Conservation (phyloP, 2,329 filamentous ascomycete species). For the Plenodomus biglobosus region DNA sequence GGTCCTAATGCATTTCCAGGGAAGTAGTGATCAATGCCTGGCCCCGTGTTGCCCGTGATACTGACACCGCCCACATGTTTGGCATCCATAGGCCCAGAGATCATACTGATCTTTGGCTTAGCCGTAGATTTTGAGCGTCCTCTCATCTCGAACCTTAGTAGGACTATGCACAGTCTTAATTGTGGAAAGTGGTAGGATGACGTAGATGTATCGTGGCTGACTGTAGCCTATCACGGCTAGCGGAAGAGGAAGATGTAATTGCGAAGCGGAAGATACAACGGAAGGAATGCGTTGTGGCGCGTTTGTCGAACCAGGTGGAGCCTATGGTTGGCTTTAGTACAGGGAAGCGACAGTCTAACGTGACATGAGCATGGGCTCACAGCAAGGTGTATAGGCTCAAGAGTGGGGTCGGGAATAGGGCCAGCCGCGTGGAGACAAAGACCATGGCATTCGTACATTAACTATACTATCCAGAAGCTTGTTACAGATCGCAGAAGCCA, state of each 20-base stretch:
- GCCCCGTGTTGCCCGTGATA: constrained; percentile 23
- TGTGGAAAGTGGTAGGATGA: constrained; percentile 7
- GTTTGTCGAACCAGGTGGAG: constrained; percentile 5
- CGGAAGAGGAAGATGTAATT: constrained; percentile 4
- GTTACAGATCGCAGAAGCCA: constrained; percentile 9
- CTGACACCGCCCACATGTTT: constrained; percentile 37
- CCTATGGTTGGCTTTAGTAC: constrained; percentile 2
- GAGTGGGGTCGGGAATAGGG: constrained; percentile 3
- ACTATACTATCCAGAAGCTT: not conserved
- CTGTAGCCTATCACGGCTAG: constrained; percentile 24
- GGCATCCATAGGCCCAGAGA: constrained; percentile 38
- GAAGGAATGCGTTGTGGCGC: not conserved
- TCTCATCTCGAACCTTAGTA: constrained; percentile 1
- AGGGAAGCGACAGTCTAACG: constrained; percentile 6
- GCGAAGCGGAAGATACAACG: constrained; percentile 8
- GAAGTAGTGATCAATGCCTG: constrained; percentile 24
- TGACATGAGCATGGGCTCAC: constrained; percentile 9
- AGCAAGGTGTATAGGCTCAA: constrained; percentile 10
- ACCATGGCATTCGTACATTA: not conserved
- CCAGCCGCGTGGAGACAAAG: not conserved
- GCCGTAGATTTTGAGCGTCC: constrained; percentile 15
- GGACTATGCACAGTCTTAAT: constrained; percentile 4
- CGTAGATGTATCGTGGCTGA: constrained; percentile 17
- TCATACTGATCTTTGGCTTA: constrained; percentile 27
- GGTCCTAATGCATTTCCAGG: constrained; percentile 19